Base-by-base conservation (phyloP, 768 basidiomycete genomes). In the Lepiota brunneoincarnata region DNA sequence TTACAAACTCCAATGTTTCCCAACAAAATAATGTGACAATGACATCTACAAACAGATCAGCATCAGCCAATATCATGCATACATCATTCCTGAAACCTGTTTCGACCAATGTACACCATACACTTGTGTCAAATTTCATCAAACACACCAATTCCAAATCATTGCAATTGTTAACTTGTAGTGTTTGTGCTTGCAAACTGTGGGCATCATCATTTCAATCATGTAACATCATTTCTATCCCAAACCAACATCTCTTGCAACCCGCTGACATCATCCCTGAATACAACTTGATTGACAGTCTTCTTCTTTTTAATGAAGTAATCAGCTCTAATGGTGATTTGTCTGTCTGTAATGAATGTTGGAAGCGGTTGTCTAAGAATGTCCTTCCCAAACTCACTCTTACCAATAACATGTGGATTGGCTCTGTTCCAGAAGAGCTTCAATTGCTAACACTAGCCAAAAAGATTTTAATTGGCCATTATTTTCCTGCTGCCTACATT, bases 341-440 rank as follows among this genome's bases (percentile, higher is more conserved):
- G 7, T 21, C 52, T 11, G n/a, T 60, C 0, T 66, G 63, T 26
- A 0, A 42, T 0, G 36, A 60, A n/a, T 64, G 62, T 48, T 12
- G 28, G 4, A 0, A 5, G 1, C 20, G 47, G 11, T 44, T 66
- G 14, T 2, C 15, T 6, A 31, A 34, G 24, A 42, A 50, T 21
- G 10, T 40, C 12, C 48, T 34, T 1, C 69, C 69, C 0, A 28
- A 24, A 6, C 51, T 68, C 1, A 53, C 68, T 0, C 64, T 78
- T 0, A 70, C 69, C 0, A 77, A 78, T 51, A 53, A 61, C 5
- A 61, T 76, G 60, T 78, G 76, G 75, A 59, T 78, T 18, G 74
- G 75, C 0, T 38, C 59, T 0, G 45, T 69, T 5, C 76, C 74
- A 0, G 35, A 20, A 0, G 49, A 67, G 28, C 56, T 78, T 0